Base-by-base conservation (phyloP, 176 grass and related monocot genomes). In the Aechmea fasciata region DNA sequence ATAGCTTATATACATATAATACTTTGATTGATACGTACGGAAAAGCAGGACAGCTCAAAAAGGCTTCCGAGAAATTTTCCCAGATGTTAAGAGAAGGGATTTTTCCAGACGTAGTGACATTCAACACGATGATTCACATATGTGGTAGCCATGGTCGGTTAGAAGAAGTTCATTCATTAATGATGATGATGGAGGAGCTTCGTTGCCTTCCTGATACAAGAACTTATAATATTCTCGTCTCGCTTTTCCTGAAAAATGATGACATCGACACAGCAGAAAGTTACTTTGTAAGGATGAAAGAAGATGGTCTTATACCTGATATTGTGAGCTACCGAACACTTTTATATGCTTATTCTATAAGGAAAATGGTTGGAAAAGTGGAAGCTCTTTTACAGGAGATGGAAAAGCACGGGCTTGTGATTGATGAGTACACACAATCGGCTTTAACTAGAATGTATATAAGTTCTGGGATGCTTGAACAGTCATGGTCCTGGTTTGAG, bases 391-490 rank as follows among this genome's bases (percentile, higher is more conserved):
- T 97, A 57, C 66, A 84, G 51, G 89, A 92, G 73, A 90, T 97
- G 74, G 74, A 92, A 63, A 57, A 74, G 51, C 68, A 70, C 57
- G 77, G 74, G 2, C 68, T 97, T 70, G 69, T 72, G 69, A 82
- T 97, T 47, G 86, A 97, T 79, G 89, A 97, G 55, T 97, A 97
- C 50, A 83, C 89, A 66, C 93, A 97, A 73, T 87, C 93, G 69
- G 86, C 85, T 89, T 69, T 97, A 79, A 97, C 65, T 2, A 92
- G 84, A 77, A 97, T 97, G 93, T 92, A 97, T 71, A 63, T 79
- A 72, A 87, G 84, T 81, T 67, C 70, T 64, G 81, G 76, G 51
- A 75, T 97, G 87, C 76, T 90, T 64, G 72, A 86, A 49, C 71
- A 90, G 71, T 78, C 89, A 28, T 92, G 93, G 93, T 55, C 13